These are phyloP conservation scores for Niebla homalea DNA, from an alignment of 495 filamentous ascomycete species.

Conservation along the genomic window DNA sequence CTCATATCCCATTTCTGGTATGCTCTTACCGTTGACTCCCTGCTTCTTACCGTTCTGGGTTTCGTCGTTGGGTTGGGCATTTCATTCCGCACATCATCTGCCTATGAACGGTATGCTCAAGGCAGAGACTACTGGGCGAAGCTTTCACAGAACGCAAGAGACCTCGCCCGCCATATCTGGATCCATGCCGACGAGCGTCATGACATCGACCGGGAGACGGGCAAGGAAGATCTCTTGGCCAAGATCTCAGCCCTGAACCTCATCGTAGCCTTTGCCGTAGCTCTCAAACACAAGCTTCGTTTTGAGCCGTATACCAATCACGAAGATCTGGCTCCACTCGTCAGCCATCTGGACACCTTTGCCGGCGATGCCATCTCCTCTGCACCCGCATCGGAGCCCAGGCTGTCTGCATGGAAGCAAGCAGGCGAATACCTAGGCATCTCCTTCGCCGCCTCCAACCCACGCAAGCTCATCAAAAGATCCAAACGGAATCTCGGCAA, in stretches of 20 bases:
- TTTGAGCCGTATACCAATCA: conserved; percentile 78
- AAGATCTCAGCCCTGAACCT: conserved; percentile 73
- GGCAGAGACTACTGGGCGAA: conserved; percentile 67
- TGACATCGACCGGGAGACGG: conserved; percentile 24
- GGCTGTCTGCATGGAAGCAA: conserved; percentile 44
- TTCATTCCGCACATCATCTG: conserved; percentile 72
- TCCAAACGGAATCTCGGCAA: conserved; percentile 54
- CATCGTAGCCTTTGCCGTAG: conserved; percentile 59
- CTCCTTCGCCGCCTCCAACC: conserved; percentile 58
- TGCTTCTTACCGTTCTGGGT: conserved; percentile 74
- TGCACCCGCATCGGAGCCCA: conserved; percentile 27
- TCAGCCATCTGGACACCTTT: conserved; percentile 52
- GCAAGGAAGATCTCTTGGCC: conserved; percentile 55
- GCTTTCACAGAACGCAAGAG: conserved; percentile 56
- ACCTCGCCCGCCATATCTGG: conserved; percentile 69
- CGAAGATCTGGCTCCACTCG: conserved; percentile 44
- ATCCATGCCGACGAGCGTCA: conserved; percentile 54
- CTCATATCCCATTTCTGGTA: conserved; percentile 41
- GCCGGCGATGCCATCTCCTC: conserved; percentile 51
- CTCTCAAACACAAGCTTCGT: conserved; percentile 76
- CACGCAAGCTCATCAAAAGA: conserved; percentile 56
- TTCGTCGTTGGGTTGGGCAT: conserved; percentile 78
- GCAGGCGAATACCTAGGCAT: conserved; percentile 58
- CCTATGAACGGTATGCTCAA: conserved; percentile 69
- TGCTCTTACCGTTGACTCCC: conserved; percentile 45